A percentile compares a stretch with the other conserved stretches of the same genome.
These are phyloP conservation scores for Nicotiana paniculata DNA, from an alignment of 257 asterid species.

Conservation along the genomic window DNA sequence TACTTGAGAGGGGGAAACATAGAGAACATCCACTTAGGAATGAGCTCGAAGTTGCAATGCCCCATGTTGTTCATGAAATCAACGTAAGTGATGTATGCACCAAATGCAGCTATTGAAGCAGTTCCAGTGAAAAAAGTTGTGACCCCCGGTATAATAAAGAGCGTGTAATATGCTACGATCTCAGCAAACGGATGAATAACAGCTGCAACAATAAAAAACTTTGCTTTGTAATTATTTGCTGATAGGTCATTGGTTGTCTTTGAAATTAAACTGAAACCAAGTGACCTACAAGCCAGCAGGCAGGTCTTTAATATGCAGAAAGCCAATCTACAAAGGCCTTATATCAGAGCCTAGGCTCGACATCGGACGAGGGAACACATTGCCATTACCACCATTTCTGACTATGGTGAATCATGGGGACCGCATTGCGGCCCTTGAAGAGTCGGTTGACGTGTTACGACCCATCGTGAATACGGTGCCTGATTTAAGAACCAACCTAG, in stretches of 20 bases:
- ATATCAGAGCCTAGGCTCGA: too few species aligned
- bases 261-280: neutral
- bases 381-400: too few species aligned
- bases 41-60: neutral
- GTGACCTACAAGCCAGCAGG: too few species aligned
- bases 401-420: too few species aligned
- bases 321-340: neutral
- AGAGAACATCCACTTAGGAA: too few species aligned
- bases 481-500: too few species aligned
- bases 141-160: constrained; percentile 52
- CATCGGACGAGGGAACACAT: too few species aligned
- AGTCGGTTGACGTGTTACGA: too few species aligned
- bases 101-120: constrained; percentile 36
- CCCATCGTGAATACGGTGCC: too few species aligned
- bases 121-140: constrained; percentile 37
- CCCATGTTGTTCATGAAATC: constrained; percentile 65
- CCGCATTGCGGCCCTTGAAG: too few species aligned
- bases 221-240: neutral
- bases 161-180: constrained; percentile 46
- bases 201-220: constrained; percentile 36
- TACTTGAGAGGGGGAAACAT: too few species aligned
- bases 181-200: constrained; percentile 93
- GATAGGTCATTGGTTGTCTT: neutral
- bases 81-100: constrained; percentile 39
- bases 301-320: neutral